Conservation (phyloP, 1,139 yeast species). For the Protomyces pachydermus region DNA sequence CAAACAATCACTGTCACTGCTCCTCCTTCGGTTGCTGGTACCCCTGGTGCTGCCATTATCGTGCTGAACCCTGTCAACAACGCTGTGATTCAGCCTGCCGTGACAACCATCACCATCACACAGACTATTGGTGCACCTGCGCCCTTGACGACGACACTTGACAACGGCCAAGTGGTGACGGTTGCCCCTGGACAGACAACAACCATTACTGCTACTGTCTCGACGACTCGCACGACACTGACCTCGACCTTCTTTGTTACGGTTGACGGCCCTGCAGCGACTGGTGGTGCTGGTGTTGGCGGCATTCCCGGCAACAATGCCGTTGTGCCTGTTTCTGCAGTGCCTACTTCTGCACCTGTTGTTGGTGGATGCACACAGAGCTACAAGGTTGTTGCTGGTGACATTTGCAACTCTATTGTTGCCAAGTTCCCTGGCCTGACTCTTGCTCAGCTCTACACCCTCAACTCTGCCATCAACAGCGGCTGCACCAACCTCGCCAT, state of each 20-base stretch:
- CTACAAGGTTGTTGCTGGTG: conserved; percentile 1
- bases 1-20: conserved; percentile 12
- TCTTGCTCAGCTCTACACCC: conserved; percentile 1
- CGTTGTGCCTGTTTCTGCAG: neutral
- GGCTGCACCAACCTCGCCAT: conserved; percentile 7
- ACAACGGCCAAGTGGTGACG: neutral
- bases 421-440: conserved; percentile 3
- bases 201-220: conserved; percentile 7
- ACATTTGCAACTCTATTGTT: neutral
- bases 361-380: neutral
- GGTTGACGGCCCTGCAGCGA: neutral
- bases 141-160: conserved; percentile 3
- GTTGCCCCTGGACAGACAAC: conserved; percentile 16
- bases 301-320: conserved; percentile 11
- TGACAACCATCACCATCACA: conserved; percentile 2
- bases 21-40: neutral
- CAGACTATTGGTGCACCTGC: conserved; percentile 8
- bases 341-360: neutral
- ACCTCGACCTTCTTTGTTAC: conserved; percentile 1
- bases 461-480: conserved; percentile 15
- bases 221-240: conserved; percentile 1
- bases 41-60: neutral
- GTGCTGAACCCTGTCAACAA: conserved; percentile 1
- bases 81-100: neutral
- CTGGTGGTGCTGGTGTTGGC: neutral